These are phyloP conservation scores for Cytospora leucostoma DNA, from an alignment of 2,329 filamentous ascomycete species.

Conservation along the genomic window DNA sequence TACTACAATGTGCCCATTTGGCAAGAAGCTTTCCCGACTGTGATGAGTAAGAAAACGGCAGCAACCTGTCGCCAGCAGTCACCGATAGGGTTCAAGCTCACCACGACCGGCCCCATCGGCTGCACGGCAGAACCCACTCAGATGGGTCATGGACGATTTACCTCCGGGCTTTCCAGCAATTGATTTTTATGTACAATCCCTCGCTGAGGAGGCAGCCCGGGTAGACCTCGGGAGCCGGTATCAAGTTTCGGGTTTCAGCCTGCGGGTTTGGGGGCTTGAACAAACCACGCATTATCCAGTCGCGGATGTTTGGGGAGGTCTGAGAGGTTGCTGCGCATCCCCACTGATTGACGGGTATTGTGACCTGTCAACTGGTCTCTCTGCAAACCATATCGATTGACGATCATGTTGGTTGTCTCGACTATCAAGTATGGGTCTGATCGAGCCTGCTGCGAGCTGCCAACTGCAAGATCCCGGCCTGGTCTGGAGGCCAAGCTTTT, in stretches of 20 bases:
- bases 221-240: no score
- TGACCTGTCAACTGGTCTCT: background rate
- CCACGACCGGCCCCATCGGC: background rate
- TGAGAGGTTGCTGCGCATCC: background rate
- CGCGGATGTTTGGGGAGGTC: background rate
- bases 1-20: background rate
- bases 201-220: no score
- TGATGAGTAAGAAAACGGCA: background rate
- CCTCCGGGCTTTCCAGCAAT: background rate
- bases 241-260: no score
- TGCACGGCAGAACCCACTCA: background rate
- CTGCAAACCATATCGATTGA: background rate
- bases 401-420: background rate
- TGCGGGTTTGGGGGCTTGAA: background rate
- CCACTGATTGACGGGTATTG: background rate
- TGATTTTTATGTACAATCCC: no score
- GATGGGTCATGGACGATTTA: background rate
- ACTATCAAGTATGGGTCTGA: background rate
- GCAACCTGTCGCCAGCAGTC: background rate
- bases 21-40: background rate
- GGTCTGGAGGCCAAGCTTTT: conserved; percentile 25
- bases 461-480: conserved; percentile 10
- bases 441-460: background rate
- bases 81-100: background rate
- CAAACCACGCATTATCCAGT: background rate